phyloP scores from a whole-genome alignment of 768 basidiomycete genomes.

The Sporobolomyces pararoseus region DNA sequence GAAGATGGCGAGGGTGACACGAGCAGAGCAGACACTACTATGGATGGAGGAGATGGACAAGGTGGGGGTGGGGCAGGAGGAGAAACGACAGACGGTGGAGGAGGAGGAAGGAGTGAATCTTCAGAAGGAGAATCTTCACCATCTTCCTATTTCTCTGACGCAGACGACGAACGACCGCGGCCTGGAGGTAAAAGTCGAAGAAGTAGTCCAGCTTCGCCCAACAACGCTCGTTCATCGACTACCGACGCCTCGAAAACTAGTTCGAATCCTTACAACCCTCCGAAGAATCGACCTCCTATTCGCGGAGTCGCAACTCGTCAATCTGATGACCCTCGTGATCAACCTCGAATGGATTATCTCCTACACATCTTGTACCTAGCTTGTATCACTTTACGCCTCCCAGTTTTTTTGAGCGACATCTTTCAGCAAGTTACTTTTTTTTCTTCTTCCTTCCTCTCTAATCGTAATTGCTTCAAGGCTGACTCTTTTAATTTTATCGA shows the following conservation, averaged over 20 bases:
- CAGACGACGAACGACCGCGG: slow-evolving; percentile 27
- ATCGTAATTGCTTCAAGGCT: too few species aligned
- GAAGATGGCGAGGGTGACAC: too few species aligned
- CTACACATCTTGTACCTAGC: slow-evolving; percentile 36
- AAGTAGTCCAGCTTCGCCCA: neutral
- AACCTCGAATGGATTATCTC: slow-evolving; percentile 28
- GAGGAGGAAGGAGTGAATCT: neutral
- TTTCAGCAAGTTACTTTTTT: slow-evolving; percentile 9
- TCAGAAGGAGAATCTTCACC: slow-evolving; percentile 18
- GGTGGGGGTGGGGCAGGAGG: too few species aligned
- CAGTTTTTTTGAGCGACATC: slow-evolving; percentile 35
- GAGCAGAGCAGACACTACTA: neutral
- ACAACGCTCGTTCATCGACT: neutral
- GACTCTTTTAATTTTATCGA: neutral
- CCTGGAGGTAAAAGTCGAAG: neutral
- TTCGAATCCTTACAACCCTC: neutral
- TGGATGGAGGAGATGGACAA: too few species aligned
- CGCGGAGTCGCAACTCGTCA: neutral
- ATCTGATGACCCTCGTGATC: neutral
- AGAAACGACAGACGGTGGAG: too few species aligned
- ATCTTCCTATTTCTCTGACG: slow-evolving; percentile 21
- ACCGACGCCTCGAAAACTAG: neutral
- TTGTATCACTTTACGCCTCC: slow-evolving; percentile 22
- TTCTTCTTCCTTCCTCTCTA: too few species aligned
- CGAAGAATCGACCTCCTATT: neutral